Conservation (phyloP, 106 monocot species). For the Agapanthus africanus region DNA sequence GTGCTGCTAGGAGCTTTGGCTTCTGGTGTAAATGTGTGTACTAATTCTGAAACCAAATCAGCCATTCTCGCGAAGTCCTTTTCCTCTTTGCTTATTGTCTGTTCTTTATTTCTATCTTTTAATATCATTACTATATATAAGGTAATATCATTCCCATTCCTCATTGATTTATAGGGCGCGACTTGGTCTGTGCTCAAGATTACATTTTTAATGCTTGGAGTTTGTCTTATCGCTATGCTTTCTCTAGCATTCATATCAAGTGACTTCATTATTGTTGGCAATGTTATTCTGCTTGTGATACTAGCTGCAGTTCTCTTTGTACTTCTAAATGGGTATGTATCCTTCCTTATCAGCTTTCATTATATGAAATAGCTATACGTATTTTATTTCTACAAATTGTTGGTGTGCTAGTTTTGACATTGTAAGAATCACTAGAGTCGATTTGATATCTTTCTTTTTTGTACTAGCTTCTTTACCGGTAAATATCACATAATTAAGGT, state of each 20-base stretch:
- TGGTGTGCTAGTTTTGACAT: neutral
- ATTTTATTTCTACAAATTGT: neutral
- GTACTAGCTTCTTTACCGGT: neutral
- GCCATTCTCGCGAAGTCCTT: neutral
- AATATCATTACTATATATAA: neutral
- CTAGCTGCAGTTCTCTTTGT: slow-evolving; percentile 59
- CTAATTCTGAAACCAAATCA: neutral
- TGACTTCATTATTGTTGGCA: slow-evolving; percentile 57
- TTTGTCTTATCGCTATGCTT: slow-evolving; percentile 73
- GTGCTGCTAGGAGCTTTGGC: slow-evolving; percentile 79
- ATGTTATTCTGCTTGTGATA: slow-evolving; percentile 62
- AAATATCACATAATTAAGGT: neutral
- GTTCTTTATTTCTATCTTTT: neutral
- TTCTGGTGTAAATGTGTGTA: slow-evolving; percentile 75
- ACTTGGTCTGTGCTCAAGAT: slow-evolving; percentile 80
- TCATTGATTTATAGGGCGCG: slow-evolving; percentile 36
- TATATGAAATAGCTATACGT: neutral
- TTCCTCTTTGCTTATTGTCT: slow-evolving; percentile 5
- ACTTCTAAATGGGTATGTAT: slow-evolving; percentile 64
- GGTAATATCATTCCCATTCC: neutral
- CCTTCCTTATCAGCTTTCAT: neutral
- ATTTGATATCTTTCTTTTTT: neutral
- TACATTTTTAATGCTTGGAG: slow-evolving; percentile 57
- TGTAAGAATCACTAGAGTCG: neutral
- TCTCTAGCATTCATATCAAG: slow-evolving; percentile 74